Evolutionary conservation across 139 green algal genomes (phyloP).

Genomic region (Dunaliella primolecta): DNA sequence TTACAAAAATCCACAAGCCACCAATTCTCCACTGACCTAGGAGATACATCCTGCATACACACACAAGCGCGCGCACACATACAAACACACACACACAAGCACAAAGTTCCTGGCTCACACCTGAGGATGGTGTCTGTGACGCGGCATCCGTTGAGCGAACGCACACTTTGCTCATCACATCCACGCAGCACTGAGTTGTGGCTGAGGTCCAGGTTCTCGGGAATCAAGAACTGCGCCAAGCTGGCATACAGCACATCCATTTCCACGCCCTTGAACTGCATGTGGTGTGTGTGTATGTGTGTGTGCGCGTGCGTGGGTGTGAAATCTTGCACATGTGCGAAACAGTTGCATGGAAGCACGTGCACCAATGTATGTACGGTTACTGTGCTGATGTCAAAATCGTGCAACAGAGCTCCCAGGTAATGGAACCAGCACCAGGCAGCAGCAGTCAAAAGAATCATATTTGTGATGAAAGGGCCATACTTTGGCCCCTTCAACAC

Average conservation of each 20-base stretch:
- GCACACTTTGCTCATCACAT: constrained; percentile 83
- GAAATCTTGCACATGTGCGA: background rate
- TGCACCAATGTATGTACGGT: no score
- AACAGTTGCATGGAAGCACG: background rate
- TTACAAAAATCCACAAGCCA: no score
- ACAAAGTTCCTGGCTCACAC: no score
- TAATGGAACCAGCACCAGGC: no score
- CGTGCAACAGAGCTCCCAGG: no score
- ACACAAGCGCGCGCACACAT: no score
- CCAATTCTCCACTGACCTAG: no score
- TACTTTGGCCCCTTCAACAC: no score
- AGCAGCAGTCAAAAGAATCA: background rate
- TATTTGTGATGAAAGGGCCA: no score
- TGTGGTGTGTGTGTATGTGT: background rate
- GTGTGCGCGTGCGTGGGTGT: background rate
- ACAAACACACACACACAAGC: no score
- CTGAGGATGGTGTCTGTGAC: constrained; percentile 86
- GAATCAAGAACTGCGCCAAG: constrained; percentile 59
- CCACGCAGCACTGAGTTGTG: constrained; percentile 74
- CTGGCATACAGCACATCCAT: constrained; percentile 93
- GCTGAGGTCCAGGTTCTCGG: constrained; percentile 69
- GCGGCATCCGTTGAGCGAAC: constrained; percentile 84
- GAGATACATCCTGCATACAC: no score
- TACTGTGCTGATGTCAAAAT: no score
- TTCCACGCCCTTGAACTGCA: constrained; percentile 81